Evolutionary conservation across 2,329 filamentous ascomycete species (phyloP).

Genomic region (Raffaelea deltoideospora): DNA sequence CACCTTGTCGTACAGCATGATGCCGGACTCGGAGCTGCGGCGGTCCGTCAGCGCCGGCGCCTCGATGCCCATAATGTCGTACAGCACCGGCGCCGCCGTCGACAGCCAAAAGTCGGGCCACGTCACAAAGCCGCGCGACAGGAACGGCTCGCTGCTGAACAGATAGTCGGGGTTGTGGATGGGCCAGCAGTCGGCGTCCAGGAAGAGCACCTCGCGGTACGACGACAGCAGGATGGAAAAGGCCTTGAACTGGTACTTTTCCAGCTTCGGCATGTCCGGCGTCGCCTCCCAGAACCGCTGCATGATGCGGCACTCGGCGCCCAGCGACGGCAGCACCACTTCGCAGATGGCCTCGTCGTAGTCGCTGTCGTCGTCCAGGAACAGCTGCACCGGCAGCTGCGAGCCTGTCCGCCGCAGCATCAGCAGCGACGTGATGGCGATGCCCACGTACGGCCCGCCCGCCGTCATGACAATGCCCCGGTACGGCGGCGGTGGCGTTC

Average conservation of each 20-base stretch:
- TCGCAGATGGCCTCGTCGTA: slow-evolving; percentile 18
- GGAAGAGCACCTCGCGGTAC: slow-evolving; percentile 42
- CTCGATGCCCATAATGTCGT: slow-evolving; percentile 22
- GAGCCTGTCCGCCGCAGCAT: slow-evolving; percentile 36
- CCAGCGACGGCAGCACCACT: slow-evolving; percentile 13
- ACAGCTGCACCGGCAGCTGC: slow-evolving; percentile 27
- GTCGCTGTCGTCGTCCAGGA: slow-evolving; percentile 17
- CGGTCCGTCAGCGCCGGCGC: slow-evolving; percentile 17
- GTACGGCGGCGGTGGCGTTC: slow-evolving; percentile 8
- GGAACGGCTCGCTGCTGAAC: slow-evolving; percentile 35
- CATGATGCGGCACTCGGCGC: slow-evolving; percentile 18
- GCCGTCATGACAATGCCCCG: slow-evolving; percentile 36
- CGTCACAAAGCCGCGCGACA: slow-evolving; percentile 33
- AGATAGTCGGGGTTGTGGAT: slow-evolving; percentile 21
- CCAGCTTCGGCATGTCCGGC: slow-evolving; percentile 11
- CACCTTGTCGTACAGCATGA: slow-evolving; percentile 31
- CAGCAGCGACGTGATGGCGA: slow-evolving; percentile 32
- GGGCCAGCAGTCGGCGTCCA: slow-evolving; percentile 43
- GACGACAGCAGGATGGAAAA: slow-evolving; percentile 42
- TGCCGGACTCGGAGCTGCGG: slow-evolving; percentile 29
- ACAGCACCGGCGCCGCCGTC: slow-evolving; percentile 26
- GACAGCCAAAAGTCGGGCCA: slow-evolving; percentile 41
- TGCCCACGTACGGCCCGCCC: slow-evolving; percentile 29
- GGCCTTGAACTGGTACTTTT: slow-evolving; percentile 39
- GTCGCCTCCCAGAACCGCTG: slow-evolving; percentile 13